Evolutionary conservation across 129 eudicot genomes (phyloP), one percentile per base, ranked within the genome.

Genomic region (Flaveria linearis): DNA sequence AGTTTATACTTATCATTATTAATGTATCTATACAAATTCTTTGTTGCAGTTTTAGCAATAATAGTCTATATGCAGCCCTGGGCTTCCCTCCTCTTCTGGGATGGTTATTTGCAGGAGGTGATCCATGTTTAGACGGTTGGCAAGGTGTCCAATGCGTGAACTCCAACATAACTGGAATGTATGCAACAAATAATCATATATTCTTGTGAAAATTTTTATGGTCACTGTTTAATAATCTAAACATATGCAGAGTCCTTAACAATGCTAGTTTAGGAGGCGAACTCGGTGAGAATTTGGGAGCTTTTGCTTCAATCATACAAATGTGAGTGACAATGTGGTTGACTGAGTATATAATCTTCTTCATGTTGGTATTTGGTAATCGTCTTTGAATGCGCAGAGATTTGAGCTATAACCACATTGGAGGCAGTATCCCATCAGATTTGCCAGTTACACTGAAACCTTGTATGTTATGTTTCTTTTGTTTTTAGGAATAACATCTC

Each of bases 61-160:
- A 86, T 43, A 84, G 85, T 82, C 83, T 95, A 58, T 88, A 91
- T 83, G 85, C 89, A 46, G 86, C 94, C 76, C 88, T 95, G 67
- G 94, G 92, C 39, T 83, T 66, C 75, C 99, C 99, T 9, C 84
- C 87, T 41, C 90, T 95, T 73, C 77, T 83, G 26, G 96, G 94
- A 26, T 95, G 99, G 99, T 42, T 91, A 43, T 81, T 90, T 18
- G 47, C 75, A 5, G 97, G 96, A 39, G 97, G 96, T 64, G 99
- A 95, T 80, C 99, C 99, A 26, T 91, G 99, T 74, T 84, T 84
- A 4, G 92, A 88, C 68, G 85, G 81, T 72, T 95, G 99, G 99
- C 97, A 86, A 82, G 99, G 99, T 5, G 92, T 95, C 26, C 90
- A 68, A 71, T 95, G 99, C 72, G 99, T 89, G 61, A 86, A 82